phyloP scores from a whole-genome alignment of 202 grass and related monocot species.

The Digitaria exilis region DNA sequence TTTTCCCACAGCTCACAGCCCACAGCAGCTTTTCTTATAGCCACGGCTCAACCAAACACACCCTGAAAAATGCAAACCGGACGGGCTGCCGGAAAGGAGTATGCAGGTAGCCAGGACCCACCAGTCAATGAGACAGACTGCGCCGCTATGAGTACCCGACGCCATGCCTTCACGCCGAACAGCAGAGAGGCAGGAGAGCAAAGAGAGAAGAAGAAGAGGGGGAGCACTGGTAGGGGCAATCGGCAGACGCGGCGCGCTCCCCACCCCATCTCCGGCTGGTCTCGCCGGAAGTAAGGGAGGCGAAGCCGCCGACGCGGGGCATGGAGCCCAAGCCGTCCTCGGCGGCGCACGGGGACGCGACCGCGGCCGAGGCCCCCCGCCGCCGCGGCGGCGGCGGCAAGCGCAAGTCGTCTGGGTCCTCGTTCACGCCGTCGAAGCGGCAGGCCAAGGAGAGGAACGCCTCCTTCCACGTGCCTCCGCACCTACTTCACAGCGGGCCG shows the following conservation, averaged over 20 bases:
- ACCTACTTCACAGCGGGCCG: constrained; percentile 85
- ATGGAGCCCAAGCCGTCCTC: constrained; percentile 67
- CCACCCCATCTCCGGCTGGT: constrained; percentile 43
- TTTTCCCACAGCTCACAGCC: no score
- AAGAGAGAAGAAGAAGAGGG: not conserved
- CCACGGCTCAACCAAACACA: no score
- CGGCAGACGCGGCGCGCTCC: constrained; percentile 37
- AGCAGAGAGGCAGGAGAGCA: constrained; percentile 23
- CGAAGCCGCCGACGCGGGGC: not conserved
- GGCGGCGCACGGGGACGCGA: constrained; percentile 30
- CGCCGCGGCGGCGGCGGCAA: constrained; percentile 71
- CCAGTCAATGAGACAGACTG: not conserved
- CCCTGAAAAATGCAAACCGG: not conserved
- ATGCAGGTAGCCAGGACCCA: constrained; percentile 14
- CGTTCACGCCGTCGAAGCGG: constrained; percentile 75
- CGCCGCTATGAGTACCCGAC: constrained; percentile 43
- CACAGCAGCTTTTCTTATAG: no score
- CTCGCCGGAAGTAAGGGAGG: constrained; percentile 8
- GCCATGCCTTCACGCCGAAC: not conserved
- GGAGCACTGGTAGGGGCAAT: not conserved
- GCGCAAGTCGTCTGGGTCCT: constrained; percentile 70
- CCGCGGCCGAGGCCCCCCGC: constrained; percentile 56
- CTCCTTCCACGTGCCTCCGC: constrained; percentile 55
- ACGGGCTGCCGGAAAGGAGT: not conserved
- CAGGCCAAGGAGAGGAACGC: constrained; percentile 88